A percentile compares a stretch with the other conserved stretches of the same genome.
These are phyloP conservation scores for Cladophialophora exuberans DNA, from an alignment of 2,329 filamentous ascomycete species.

Conservation along the genomic window DNA sequence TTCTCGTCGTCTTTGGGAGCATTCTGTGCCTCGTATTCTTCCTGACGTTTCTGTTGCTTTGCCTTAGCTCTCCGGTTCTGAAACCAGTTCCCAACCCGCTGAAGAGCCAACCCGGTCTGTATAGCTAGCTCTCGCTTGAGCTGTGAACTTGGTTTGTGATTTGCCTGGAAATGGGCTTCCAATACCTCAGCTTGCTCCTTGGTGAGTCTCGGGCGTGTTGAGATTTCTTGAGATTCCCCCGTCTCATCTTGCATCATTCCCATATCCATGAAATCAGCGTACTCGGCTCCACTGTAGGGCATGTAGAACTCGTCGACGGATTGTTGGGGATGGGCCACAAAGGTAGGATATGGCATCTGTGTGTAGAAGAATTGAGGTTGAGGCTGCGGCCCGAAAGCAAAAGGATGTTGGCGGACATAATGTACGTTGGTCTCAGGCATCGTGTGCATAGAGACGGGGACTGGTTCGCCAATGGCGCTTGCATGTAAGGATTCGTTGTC, in stretches of 20 bases:
- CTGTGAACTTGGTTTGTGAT: slow-evolving; percentile 55
- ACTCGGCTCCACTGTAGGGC: slow-evolving; percentile 37
- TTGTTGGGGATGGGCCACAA: slow-evolving; percentile 22
- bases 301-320: slow-evolving; percentile 21
- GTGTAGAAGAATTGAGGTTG: slow-evolving; percentile 31
- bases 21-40: slow-evolving; percentile 46
- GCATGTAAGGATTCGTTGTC: too few species aligned
- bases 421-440: slow-evolving; percentile 5
- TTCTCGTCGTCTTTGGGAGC: slow-evolving; percentile 3
- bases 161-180: slow-evolving; percentile 53
- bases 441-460: too few species aligned
- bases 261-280: slow-evolving; percentile 47
- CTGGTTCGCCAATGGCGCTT: too few species aligned
- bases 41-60: slow-evolving; percentile 55
- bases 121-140: slow-evolving; percentile 54
- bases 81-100: slow-evolving; percentile 57
- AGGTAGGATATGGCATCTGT: slow-evolving; percentile 19
- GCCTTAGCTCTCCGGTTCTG: slow-evolving; percentile 57
- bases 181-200: slow-evolving; percentile 56
- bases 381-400: slow-evolving; percentile 24
- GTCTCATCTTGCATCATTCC: slow-evolving; percentile 46
- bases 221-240: slow-evolving; percentile 52
- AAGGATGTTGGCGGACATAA: slow-evolving; percentile 24
- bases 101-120: slow-evolving; percentile 53
- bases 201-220: slow-evolving; percentile 53